phyloP scores from a whole-genome alignment of 2,329 filamentous ascomycete species.

The Trichoderma atroviride region DNA sequence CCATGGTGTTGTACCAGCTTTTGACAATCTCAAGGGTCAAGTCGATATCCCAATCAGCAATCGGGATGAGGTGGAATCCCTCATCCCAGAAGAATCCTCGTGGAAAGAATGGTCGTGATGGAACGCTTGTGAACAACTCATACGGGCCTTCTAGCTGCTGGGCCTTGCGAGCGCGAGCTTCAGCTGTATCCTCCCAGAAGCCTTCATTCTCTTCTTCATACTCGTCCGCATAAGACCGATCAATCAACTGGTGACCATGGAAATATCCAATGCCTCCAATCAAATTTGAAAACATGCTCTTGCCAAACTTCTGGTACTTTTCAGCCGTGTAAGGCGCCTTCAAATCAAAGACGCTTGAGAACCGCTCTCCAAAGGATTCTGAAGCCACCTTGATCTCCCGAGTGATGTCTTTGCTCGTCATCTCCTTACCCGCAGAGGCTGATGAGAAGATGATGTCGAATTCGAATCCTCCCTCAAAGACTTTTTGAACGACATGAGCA shows the following conservation, averaged over 20 bases:
- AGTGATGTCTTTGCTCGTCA: constrained; percentile 66
- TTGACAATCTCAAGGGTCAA: constrained; percentile 83
- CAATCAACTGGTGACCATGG: constrained; percentile 82
- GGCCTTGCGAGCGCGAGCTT: constrained; percentile 69
- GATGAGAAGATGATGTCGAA: constrained; percentile 93
- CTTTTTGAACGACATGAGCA: constrained; percentile 85
- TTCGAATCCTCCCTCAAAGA: constrained; percentile 86
- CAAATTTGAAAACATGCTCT: constrained; percentile 91
- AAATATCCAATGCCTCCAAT: constrained; percentile 96
- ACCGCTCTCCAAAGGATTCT: constrained; percentile 72
- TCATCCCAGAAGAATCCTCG: constrained; percentile 98
- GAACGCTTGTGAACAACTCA: constrained; percentile 88
- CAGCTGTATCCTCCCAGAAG: constrained; percentile 90
- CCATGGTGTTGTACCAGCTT: constrained; percentile 96
- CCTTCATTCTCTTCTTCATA: constrained; percentile 95
- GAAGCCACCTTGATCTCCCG: constrained; percentile 68
- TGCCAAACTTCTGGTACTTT: constrained; percentile 77
- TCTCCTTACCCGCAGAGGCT: constrained; percentile 61
- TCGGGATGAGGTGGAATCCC: constrained; percentile 89
- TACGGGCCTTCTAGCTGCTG: constrained; percentile 78
- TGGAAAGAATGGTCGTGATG: constrained; percentile 93
- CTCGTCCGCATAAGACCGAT: constrained; percentile 86
- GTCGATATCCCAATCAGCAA: constrained; percentile 93
- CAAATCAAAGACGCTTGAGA: constrained; percentile 66
- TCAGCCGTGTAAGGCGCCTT: constrained; percentile 73